Base-by-base conservation (phyloP, 805 yeast genomes). In the Candida insectalens region DNA sequence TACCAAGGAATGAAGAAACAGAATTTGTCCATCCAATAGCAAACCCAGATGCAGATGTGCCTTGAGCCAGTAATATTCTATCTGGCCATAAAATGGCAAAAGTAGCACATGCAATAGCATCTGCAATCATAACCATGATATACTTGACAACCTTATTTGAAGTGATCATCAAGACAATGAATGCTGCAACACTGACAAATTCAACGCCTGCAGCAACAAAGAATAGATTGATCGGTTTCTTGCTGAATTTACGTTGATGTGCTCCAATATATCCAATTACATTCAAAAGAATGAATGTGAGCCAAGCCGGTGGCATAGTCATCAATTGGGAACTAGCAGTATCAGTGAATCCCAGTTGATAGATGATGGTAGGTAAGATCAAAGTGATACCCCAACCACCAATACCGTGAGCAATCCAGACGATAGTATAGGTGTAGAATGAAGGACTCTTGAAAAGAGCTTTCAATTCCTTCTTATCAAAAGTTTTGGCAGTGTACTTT, bases 361-460 rank as follows among this genome's bases (percentile, higher is more conserved):
- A 41, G n/a, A 46, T 35, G 18, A 46, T 45, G 3, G 49, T 40
- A 18, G 51, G 51, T 19, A 45, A 35, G 16, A 42, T 45, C 29
- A 36, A 36, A 15, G 38, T 19, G 3, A 36, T 19, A 19, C 38
- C 38, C 15, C 32, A 36, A 6, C 23, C 29, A 16, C 38, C 38
- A 21, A 21, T 18, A 30, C 19, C 25, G 10, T 25, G 25, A 14
- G 32, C 30, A 8, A 35, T 14, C 16, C 32, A 30, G 27, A 35
- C 13, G 6, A 19, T 4, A 15, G 37, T 18, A 22, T 30, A 35
- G 9, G 16, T 27, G 34, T 30, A 35, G 30, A 35, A 26, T 14
- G 27, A 26, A 5, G 37, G 37, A 27, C 27, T 25, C 4, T n/a
- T 23, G 20, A 35, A 25, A 13, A 34, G 28, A 4, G 25, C 34